phyloP scores from a whole-genome alignment of 805 yeast species.

The Metschnikowia orientalis region DNA sequence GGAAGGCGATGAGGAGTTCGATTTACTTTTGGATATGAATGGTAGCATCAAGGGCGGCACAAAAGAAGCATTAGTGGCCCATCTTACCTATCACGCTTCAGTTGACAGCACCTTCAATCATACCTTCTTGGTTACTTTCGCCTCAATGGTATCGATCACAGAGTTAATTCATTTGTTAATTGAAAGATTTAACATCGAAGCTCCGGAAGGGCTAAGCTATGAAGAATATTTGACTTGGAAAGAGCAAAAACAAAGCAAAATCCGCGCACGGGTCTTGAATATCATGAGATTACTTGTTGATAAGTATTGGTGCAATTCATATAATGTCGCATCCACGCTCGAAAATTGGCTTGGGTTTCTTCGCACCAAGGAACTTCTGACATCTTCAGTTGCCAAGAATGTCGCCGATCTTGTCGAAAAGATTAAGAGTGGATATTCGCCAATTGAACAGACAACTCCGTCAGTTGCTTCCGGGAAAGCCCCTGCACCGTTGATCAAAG shows the following conservation, averaged over 20 bases:
- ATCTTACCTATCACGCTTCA: constrained; percentile 69
- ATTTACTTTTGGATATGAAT: constrained; percentile 53
- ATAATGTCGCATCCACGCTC: constrained; percentile 44
- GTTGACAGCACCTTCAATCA: constrained; percentile 61
- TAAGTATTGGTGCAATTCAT: constrained; percentile 64
- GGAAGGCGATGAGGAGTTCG: constrained; percentile 61
- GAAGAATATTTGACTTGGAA: constrained; percentile 80
- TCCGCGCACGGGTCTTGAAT: constrained; percentile 60
- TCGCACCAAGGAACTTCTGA: constrained; percentile 19
- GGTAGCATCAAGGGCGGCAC: constrained; percentile 84
- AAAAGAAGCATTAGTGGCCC: constrained; percentile 69
- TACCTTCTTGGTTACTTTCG: constrained; percentile 69
- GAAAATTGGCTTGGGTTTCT: constrained; percentile 32
- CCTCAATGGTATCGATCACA: constrained; percentile 64
- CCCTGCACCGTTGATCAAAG: constrained; percentile 40
- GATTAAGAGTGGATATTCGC: constrained; percentile 28
- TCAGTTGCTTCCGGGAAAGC: constrained; percentile 33
- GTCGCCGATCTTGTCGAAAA: constrained; percentile 23
- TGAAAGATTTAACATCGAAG: constrained; percentile 61
- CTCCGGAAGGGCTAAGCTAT: constrained; percentile 83
- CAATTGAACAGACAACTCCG: constrained; percentile 10
- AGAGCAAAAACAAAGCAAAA: constrained; percentile 62
- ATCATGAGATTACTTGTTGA: constrained; percentile 64
- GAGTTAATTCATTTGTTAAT: constrained; percentile 58
- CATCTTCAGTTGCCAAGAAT: constrained; percentile 27